These are phyloP conservation scores for Sindora glabra DNA, from an alignment of 306 rosid genomes.

Conservation along the genomic window DNA sequence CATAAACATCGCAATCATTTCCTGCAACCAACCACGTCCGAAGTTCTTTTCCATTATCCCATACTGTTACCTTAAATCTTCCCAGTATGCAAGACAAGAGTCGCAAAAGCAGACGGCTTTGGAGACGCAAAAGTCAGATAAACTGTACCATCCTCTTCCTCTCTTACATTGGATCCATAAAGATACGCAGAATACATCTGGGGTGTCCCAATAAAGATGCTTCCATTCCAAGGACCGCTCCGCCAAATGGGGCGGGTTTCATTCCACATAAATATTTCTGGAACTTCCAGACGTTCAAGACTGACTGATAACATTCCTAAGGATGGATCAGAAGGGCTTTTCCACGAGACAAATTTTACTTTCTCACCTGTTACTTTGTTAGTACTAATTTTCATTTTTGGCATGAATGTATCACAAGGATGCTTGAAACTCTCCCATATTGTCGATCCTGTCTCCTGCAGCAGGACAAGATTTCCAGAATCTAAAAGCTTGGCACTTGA, in stretches of 20 bases:
- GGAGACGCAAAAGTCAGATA: background rate
- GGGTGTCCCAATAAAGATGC: background rate
- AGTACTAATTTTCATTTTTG: background rate
- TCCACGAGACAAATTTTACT: background rate
- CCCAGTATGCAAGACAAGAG: background rate
- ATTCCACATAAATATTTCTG: constrained; percentile 3
- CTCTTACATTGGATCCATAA: background rate
- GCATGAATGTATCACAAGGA: constrained; percentile 5
- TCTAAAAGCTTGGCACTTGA: constrained; percentile 10
- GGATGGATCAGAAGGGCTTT: constrained; percentile 6
- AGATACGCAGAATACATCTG: background rate
- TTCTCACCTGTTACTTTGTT: background rate
- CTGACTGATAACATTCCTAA: background rate
- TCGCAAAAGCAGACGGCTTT: background rate
- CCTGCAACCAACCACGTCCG: background rate
- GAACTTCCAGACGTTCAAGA: background rate
- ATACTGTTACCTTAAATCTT: background rate
- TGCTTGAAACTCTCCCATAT: constrained; percentile 24
- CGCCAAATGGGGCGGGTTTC: background rate
- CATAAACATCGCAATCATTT: constrained; percentile 11
- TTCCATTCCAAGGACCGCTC: constrained; percentile 7
- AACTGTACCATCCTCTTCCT: background rate
- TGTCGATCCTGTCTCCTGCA: background rate
- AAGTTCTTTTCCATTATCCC: background rate
- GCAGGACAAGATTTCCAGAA: constrained; percentile 22